These are phyloP conservation scores for Ambrosia hybrid DNA, from an alignment of 140 eudicot genomes.

Conservation along the genomic window DNA sequence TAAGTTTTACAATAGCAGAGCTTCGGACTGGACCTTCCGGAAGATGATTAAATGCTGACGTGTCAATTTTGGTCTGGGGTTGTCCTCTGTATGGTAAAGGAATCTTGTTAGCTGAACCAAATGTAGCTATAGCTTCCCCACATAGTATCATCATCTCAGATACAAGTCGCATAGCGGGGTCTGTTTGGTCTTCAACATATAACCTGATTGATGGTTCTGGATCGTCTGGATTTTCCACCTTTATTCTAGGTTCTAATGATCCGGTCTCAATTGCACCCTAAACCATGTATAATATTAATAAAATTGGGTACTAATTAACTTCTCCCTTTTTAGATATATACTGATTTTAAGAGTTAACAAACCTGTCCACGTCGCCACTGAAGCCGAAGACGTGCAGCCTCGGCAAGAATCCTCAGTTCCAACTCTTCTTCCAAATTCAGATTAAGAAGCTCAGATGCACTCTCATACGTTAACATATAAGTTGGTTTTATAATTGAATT, in stretches of 20 bases:
- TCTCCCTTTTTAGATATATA: background rate
- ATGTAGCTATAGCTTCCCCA: conserved; percentile 93
- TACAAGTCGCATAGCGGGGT: conserved; percentile 94
- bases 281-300: conserved; percentile 14
- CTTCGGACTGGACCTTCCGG: conserved; percentile 97
- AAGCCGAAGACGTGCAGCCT: conserved; percentile 84
- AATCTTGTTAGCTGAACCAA: conserved; percentile 68
- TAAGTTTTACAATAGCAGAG: conserved; percentile 66
- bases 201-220: conserved; percentile 86
- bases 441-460: conserved; percentile 90
- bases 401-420: conserved; percentile 73
- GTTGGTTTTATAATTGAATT: conserved; percentile 80
- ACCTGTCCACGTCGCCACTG: conserved; percentile 93
- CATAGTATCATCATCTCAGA: conserved; percentile 98
- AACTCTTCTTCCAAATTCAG: conserved; percentile 79
- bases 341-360: background rate
- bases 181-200: conserved; percentile 88
- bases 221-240: conserved; percentile 86
- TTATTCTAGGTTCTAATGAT: conserved; percentile 71
- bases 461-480: conserved; percentile 94
- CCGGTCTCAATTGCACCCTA: conserved; percentile 92
- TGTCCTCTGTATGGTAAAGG: conserved; percentile 92
- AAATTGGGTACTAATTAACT: background rate
- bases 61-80: conserved; percentile 77
- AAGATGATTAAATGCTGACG: conserved; percentile 78